Evolutionary conservation across 805 yeast genomes (phyloP).

Genomic region (Kodamaea laetipori): DNA sequence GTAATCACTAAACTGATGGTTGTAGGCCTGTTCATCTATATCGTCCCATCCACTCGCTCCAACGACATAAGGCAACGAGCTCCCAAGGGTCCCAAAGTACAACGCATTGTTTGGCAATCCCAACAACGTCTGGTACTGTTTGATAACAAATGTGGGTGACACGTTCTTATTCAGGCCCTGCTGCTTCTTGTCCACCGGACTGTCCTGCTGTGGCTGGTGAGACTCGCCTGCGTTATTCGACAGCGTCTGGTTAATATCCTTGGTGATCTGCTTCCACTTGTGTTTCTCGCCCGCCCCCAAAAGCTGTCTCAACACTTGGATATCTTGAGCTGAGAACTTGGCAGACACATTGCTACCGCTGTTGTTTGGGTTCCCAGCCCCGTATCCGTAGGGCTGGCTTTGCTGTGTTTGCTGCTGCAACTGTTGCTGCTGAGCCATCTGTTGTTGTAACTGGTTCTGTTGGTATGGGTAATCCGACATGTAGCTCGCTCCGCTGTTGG

Average conservation of each 20-base stretch:
- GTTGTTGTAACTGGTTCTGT: conserved; percentile 16
- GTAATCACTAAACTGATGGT: conserved; percentile 19
- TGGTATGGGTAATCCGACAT: conserved; percentile 18
- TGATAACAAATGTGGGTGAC: conserved; percentile 55
- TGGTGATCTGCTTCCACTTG: conserved; percentile 62
- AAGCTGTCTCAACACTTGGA: conserved; percentile 47
- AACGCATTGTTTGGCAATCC: conserved; percentile 54
- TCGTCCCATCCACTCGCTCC: conserved; percentile 48
- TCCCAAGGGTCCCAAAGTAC: conserved; percentile 46
- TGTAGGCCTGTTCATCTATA: conserved; percentile 18
- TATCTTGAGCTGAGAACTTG: conserved; percentile 46
- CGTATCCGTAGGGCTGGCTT: conserved; percentile 13
- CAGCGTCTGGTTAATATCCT: conserved; percentile 22
- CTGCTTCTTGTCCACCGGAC: conserved; percentile 13
- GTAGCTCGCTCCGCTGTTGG: conserved; percentile 12
- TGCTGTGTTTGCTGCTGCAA: conserved; percentile 18
- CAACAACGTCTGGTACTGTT: conserved; percentile 55
- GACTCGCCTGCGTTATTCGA: conserved; percentile 7
- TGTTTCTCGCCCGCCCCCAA: conserved; percentile 55
- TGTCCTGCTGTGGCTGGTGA: conserved; percentile 2
- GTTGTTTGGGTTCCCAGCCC: conserved; percentile 8
- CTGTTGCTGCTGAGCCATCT: conserved; percentile 16
- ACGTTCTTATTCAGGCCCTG: conserved; percentile 35
- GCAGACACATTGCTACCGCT: conserved; percentile 11
- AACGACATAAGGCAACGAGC: conserved; percentile 57